These are phyloP conservation scores for Cystobasidium pallidum DNA, from an alignment of 1,284 basidiomycete species.

Conservation along the genomic window DNA sequence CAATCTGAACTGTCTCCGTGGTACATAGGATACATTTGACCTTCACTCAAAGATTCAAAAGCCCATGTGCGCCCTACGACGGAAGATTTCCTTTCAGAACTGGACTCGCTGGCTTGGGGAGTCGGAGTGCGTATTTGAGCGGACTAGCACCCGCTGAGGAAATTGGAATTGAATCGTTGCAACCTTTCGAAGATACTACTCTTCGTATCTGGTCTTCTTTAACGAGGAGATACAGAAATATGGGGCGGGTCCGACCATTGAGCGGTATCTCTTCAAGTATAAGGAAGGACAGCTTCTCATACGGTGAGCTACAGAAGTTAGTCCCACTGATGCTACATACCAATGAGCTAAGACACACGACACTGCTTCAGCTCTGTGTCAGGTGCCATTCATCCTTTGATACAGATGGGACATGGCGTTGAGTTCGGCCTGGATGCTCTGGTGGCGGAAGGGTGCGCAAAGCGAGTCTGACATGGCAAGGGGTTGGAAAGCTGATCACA, in stretches of 20 bases:
- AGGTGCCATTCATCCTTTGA: constrained; percentile 55
- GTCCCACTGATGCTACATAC: neutral
- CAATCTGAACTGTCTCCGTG: neutral
- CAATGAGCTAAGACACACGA: constrained; percentile 26
- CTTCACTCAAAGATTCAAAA: constrained; percentile 43
- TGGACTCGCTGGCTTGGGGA: constrained; percentile 51
- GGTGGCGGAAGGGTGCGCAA: constrained; percentile 52
- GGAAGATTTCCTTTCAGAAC: constrained; percentile 48
- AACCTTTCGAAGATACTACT: constrained; percentile 47
- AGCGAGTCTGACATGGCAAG: neutral
- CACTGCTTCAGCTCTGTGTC: constrained; percentile 49
- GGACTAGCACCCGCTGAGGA: too few relatives aligned
- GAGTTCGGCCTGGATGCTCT: constrained; percentile 52
- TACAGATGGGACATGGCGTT: constrained; percentile 55
- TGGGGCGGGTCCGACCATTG: constrained; percentile 47
- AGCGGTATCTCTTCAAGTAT: constrained; percentile 51
- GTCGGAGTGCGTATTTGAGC: constrained; percentile 45
- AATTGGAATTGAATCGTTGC: neutral
- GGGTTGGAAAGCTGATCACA: neutral
- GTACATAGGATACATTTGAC: constrained; percentile 45
- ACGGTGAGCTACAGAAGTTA: constrained; percentile 38
- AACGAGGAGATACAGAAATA: constrained; percentile 45
- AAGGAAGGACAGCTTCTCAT: constrained; percentile 49
- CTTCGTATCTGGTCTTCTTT: constrained; percentile 52
- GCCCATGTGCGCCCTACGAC: constrained; percentile 49